A percentile compares a stretch with the other conserved stretches of the same genome.
These are phyloP conservation scores for Acidiella bohemica DNA, from an alignment of 495 filamentous ascomycete genomes.

Conservation along the genomic window DNA sequence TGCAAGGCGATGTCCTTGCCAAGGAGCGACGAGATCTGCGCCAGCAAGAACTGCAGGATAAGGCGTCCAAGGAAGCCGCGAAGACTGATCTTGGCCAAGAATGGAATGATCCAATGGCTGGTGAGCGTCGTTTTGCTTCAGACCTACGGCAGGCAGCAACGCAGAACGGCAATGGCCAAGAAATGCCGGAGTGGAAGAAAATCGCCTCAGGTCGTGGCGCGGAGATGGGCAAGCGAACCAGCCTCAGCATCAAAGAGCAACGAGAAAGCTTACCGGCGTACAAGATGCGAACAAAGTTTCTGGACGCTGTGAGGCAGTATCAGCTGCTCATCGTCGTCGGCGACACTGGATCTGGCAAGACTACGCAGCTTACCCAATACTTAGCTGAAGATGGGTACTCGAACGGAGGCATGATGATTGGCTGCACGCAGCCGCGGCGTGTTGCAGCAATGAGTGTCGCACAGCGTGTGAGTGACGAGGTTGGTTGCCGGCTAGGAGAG, in stretches of 20 bases:
- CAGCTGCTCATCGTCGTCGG: constrained; percentile 93
- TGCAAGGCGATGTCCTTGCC: constrained; percentile 80
- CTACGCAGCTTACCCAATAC: constrained; percentile 91
- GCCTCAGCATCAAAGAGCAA: constrained; percentile 90
- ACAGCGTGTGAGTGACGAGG: constrained; percentile 91
- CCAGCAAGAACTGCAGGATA: constrained; percentile 77
- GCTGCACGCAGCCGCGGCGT: constrained; percentile 92
- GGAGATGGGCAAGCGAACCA: constrained; percentile 72
- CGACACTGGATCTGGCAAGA: constrained; percentile 95
- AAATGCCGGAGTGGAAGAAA: constrained; percentile 85
- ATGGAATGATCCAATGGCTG: constrained; percentile 96
- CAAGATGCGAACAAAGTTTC: constrained; percentile 75
- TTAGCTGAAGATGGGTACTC: constrained; percentile 85
- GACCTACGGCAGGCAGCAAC: constrained; percentile 53
- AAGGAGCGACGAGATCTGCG: constrained; percentile 80
- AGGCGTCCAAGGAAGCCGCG: constrained; percentile 60
- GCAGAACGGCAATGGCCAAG: constrained; percentile 41
- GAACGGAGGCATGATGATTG: constrained; percentile 85
- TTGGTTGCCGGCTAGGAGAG: constrained; percentile 76
- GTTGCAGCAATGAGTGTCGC: constrained; percentile 96
- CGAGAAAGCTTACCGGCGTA: constrained; percentile 81
- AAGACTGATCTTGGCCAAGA: constrained; percentile 79
- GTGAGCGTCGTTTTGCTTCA: constrained; percentile 71
- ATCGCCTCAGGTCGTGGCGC: constrained; percentile 64
- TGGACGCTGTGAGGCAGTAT: constrained; percentile 76